Conservation (phyloP, 139 green algal species). For the Diplosphaera chodatii region DNA sequence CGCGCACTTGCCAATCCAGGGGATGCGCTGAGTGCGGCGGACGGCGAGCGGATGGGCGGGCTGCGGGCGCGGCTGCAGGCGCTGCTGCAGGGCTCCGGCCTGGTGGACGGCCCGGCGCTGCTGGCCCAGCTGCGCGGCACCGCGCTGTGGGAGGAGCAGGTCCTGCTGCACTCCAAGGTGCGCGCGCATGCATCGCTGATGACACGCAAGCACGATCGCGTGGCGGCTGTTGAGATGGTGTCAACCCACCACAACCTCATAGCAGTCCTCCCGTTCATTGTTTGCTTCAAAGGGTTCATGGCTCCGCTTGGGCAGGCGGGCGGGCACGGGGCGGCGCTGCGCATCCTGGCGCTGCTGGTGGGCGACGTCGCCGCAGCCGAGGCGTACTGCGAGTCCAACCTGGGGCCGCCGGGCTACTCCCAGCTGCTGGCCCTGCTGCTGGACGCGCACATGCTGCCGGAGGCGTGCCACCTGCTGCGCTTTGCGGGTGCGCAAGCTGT, state of each 20-base stretch:
- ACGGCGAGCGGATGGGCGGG: conserved; percentile 8
- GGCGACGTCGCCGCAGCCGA: conserved; percentile 48
- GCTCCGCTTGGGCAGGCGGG: conserved; percentile 24
- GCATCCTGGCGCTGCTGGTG: conserved; percentile 54
- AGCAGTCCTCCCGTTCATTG: too few species aligned
- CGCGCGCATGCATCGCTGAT: too few species aligned
- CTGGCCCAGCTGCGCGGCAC: conserved; percentile 16
- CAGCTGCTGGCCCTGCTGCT: conserved; percentile 55
- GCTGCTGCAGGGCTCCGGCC: conserved; percentile 41
- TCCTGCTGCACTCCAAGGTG: conserved; percentile 50
- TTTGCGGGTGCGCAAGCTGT: too few species aligned
- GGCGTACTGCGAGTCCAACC: conserved; percentile 48
- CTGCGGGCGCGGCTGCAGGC: conserved; percentile 40
- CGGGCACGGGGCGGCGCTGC: conserved; percentile 54
- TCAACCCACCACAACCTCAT: too few species aligned
- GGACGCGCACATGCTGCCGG: conserved; percentile 48
- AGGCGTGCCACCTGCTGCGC: conserved; percentile 42
- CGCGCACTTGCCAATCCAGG: neutral
- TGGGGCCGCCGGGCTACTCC: conserved; percentile 16
- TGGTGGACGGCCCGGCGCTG: conserved; percentile 37
- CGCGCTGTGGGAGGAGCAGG: conserved; percentile 45
- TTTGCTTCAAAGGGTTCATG: too few species aligned
- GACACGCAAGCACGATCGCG: too few species aligned
- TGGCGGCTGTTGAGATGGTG: too few species aligned
- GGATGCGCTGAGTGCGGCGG: neutral